phyloP scores from a whole-genome alignment of 345 rosid species.

The Camelina hispida region DNA sequence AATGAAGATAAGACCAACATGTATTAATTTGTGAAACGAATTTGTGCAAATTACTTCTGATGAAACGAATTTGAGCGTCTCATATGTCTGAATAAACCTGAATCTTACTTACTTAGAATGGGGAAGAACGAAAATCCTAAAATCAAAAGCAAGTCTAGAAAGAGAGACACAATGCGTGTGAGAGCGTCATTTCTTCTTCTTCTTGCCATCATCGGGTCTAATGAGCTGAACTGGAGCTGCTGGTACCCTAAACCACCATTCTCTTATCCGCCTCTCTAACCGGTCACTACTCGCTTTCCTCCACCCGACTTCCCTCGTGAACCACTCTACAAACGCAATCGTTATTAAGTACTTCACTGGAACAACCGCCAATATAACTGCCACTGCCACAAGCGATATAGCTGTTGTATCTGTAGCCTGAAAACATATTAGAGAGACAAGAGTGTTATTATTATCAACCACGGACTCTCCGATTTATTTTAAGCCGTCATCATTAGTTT shows the following conservation, averaged over 20 bases:
- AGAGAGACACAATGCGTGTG: conserved; percentile 2
- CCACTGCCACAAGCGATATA: conserved; percentile 56
- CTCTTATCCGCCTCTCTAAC: conserved; percentile 70
- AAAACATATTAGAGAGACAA: not conserved
- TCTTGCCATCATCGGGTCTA: conserved; percentile 64
- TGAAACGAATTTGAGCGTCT: conserved; percentile 10
- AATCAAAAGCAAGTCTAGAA: conserved; percentile 8
- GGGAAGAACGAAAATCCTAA: not conserved
- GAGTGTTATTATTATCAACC: not conserved
- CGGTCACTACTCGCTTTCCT: conserved; percentile 80
- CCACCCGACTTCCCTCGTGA: conserved; percentile 73
- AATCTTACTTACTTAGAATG: not conserved
- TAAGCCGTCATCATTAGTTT: not conserved
- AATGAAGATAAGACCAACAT: not conserved
- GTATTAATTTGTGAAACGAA: not conserved
- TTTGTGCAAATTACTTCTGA: not conserved
- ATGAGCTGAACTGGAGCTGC: conserved; percentile 85
- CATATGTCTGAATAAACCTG: conserved; percentile 5
- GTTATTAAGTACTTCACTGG: conserved; percentile 61
- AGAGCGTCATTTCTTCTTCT: conserved; percentile 60
- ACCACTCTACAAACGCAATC: conserved; percentile 65
- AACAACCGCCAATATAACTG: conserved; percentile 59
- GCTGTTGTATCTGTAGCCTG: conserved; percentile 87
- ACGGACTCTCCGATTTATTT: not conserved
- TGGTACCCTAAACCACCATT: conserved; percentile 93